phyloP scores from a whole-genome alignment of 257 asterid species.

The Linaria vulgaris region DNA sequence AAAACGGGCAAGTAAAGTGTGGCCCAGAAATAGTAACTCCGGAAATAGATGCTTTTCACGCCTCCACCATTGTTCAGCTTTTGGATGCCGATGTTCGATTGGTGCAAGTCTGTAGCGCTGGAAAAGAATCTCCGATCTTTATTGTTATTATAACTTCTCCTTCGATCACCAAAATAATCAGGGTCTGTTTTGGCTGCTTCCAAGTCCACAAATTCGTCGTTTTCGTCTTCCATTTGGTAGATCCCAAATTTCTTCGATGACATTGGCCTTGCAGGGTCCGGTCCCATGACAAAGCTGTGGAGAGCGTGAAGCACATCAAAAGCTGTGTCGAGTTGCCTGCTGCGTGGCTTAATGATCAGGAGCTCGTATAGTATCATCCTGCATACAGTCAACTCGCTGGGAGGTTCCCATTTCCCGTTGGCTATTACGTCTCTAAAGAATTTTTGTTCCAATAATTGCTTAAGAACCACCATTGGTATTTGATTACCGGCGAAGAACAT shows the following conservation, averaged over 20 bases:
- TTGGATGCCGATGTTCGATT: slow-evolving; percentile 1
- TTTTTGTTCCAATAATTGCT: slow-evolving; percentile 9
- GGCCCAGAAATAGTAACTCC: not conserved
- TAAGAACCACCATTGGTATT: slow-evolving; percentile 20
- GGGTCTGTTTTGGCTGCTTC: slow-evolving; percentile 3
- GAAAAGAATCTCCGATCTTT: not conserved
- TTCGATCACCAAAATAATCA: not conserved
- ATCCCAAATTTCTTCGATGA: not conserved
- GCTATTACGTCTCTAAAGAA: not conserved
- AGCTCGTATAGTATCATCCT: slow-evolving; percentile 4
- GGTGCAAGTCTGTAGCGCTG: slow-evolving; percentile 12
- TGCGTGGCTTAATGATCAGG: not conserved
- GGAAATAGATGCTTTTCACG: slow-evolving; percentile 1
- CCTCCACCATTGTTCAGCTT: slow-evolving; percentile 20
- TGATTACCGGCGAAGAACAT: slow-evolving; percentile 26
- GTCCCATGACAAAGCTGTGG: not conserved
- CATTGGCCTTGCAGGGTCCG: not conserved
- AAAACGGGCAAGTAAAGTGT: slow-evolving; percentile 11
- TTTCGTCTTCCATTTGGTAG: not conserved
- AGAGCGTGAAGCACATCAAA: not conserved
- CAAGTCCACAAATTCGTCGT: slow-evolving; percentile 15
- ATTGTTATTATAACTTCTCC: not conserved
- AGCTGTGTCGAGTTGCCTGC: not conserved
- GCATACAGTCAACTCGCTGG: not conserved
- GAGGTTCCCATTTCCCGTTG: not conserved